These are phyloP conservation scores for Xylariaceae sp. DNA, from an alignment of 2,329 filamentous ascomycete species.

Conservation along the genomic window DNA sequence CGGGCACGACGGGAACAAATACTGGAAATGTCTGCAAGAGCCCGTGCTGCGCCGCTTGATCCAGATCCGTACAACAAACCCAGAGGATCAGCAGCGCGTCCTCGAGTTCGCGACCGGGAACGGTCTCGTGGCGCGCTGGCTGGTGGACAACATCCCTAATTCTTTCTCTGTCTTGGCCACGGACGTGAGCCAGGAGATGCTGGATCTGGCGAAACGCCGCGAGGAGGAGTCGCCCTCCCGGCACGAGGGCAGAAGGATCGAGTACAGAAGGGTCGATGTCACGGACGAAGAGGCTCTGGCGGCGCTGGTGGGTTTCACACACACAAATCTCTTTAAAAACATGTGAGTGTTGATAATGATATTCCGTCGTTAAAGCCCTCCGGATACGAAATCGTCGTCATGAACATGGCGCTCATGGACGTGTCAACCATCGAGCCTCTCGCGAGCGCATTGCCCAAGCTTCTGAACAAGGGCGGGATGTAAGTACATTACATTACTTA, in stretches of 20 bases:
- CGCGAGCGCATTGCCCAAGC: conserved; percentile 7
- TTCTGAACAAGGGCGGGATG: conserved; percentile 11
- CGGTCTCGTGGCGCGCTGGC: conserved; percentile 12
- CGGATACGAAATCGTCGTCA: conserved; percentile 7
- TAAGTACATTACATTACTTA: conserved; percentile 2
- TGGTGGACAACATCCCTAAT: conserved; percentile 4
- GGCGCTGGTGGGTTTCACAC: background rate
- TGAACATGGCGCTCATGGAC: conserved; percentile 15
- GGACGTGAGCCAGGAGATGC: conserved; percentile 6
- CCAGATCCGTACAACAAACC: background rate
- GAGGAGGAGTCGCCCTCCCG: conserved; percentile 7
- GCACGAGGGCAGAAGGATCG: conserved; percentile 7
- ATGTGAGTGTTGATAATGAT: no score
- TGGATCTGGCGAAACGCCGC: conserved; percentile 5
- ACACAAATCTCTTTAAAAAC: no score
- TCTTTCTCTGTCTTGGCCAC: conserved; percentile 8
- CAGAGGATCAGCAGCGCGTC: conserved; percentile 1
- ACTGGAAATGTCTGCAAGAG: conserved; percentile 7
- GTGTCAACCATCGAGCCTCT: conserved; percentile 9
- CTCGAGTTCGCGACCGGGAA: conserved; percentile 11
- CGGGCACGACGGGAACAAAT: conserved; percentile 12
- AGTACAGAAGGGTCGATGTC: conserved; percentile 4
- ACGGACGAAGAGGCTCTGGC: conserved; percentile 3
- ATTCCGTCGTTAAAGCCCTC: background rate
- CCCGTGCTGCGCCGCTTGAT: conserved; percentile 10